Evolutionary conservation across 2,329 filamentous ascomycete species (phyloP).

Genomic region (Cladophialophora carrionii): DNA sequence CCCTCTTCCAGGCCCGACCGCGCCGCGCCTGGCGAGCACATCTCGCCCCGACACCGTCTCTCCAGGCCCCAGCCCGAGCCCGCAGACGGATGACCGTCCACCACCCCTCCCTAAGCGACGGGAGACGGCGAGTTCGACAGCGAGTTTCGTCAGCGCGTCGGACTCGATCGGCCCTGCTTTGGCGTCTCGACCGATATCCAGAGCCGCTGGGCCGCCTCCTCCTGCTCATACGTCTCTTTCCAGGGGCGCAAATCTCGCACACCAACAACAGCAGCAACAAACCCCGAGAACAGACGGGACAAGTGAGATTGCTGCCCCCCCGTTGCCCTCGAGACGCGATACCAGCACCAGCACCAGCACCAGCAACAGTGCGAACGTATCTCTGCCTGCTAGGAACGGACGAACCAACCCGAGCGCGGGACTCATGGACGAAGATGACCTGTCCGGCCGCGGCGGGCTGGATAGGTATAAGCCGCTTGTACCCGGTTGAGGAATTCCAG

Average conservation of each 20-base stretch:
- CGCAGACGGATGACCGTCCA: slow-evolving; percentile 21
- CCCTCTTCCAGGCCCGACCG: slow-evolving; percentile 20
- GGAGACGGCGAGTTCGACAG: slow-evolving; percentile 31
- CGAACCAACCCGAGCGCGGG: slow-evolving; percentile 1
- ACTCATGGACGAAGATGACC: slow-evolving; percentile 26
- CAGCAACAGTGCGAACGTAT: not conserved
- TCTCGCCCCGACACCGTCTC: slow-evolving; percentile 9
- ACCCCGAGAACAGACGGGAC: not conserved
- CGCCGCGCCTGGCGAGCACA: slow-evolving; percentile 17
- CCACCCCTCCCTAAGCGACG: slow-evolving; percentile 33
- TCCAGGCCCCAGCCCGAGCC: not conserved
- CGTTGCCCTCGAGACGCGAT: slow-evolving; percentile 29
- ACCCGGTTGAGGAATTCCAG: slow-evolving; percentile 20
- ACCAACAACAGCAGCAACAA: slow-evolving; percentile 9
- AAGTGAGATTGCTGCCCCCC: slow-evolving; percentile 16
- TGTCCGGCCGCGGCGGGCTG: slow-evolving; percentile 12
- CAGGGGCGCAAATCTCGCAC: slow-evolving; percentile 9
- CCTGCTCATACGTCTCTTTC: slow-evolving; percentile 5
- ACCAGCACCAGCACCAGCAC: no score
- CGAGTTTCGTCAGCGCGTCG: slow-evolving; percentile 30
- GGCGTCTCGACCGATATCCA: slow-evolving; percentile 7
- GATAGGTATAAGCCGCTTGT: slow-evolving; percentile 33
- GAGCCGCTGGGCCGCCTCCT: slow-evolving; percentile 3
- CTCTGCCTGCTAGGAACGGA: slow-evolving; percentile 9
- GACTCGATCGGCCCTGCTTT: slow-evolving; percentile 14